phyloP scores from a whole-genome alignment of 345 rosid species.

The Draba incana region DNA sequence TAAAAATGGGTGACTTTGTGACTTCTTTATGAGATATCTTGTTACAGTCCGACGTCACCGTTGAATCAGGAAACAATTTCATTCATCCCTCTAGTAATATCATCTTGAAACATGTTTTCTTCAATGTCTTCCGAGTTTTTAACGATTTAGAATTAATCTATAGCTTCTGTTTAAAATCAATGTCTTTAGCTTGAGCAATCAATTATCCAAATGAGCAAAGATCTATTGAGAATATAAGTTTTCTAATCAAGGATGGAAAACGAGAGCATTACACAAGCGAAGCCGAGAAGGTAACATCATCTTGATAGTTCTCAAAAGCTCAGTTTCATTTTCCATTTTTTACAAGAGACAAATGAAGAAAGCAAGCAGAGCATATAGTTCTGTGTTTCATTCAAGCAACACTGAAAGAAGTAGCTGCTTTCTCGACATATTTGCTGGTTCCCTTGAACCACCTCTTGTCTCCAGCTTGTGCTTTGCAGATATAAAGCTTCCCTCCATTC shows the following conservation, averaged over 20 bases:
- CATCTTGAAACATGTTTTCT: slow-evolving; percentile 23
- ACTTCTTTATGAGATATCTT: slow-evolving; percentile 12
- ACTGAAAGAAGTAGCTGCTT: slow-evolving; percentile 73
- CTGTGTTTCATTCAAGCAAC: slow-evolving; percentile 56
- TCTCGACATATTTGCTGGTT: slow-evolving; percentile 81
- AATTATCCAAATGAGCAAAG: neutral
- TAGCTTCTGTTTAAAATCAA: neutral
- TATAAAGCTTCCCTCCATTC: slow-evolving; percentile 80
- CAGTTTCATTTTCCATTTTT: slow-evolving; percentile 35
- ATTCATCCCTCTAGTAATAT: neutral
- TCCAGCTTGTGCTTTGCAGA: slow-evolving; percentile 98
- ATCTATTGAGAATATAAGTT: neutral
- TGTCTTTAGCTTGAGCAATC: neutral
- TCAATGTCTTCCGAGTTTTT: neutral
- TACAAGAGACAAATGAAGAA: slow-evolving; percentile 42
- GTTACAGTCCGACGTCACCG: neutral
- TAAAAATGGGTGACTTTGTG: neutral
- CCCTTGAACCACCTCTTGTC: slow-evolving; percentile 99
- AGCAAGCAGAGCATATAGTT: slow-evolving; percentile 34
- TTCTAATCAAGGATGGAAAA: neutral
- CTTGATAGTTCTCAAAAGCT: slow-evolving; percentile 43
- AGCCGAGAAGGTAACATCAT: slow-evolving; percentile 37
- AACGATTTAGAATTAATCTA: neutral
- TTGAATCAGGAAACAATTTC: slow-evolving; percentile 4
- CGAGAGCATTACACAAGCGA: slow-evolving; percentile 28